phyloP scores from a whole-genome alignment of 768 basidiomycete genomes.

The Pleurotus eryngii region DNA sequence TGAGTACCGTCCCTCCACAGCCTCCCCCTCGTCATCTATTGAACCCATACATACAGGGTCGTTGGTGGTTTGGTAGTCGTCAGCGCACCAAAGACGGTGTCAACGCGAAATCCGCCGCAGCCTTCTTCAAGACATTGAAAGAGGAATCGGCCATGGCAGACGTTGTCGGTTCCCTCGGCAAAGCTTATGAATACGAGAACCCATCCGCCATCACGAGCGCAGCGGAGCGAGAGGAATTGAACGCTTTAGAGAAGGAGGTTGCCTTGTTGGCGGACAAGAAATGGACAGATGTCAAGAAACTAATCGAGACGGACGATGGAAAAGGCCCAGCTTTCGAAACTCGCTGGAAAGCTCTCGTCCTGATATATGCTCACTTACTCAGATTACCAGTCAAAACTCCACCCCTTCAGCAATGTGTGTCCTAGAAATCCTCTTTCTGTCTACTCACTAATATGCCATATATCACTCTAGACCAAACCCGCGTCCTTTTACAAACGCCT shows the following conservation, averaged over 20 bases:
- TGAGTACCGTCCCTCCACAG: slow-evolving; percentile 23
- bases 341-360: slow-evolving; percentile 56
- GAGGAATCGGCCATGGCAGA: slow-evolving; percentile 77
- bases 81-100: slow-evolving; percentile 91
- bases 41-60: slow-evolving; percentile 43
- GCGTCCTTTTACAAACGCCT: slow-evolving; percentile 70
- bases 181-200: slow-evolving; percentile 61
- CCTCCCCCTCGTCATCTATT: not conserved
- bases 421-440: not conserved
- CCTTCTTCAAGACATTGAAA: slow-evolving; percentile 82
- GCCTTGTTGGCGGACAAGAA: slow-evolving; percentile 43
- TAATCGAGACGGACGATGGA: slow-evolving; percentile 24
- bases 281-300: slow-evolving; percentile 49
- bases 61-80: slow-evolving; percentile 97
- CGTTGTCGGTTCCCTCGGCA: slow-evolving; percentile 66
- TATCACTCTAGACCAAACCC: slow-evolving; percentile 55
- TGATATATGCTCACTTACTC: slow-evolving; percentile 85
- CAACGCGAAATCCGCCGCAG: slow-evolving; percentile 73
- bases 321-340: slow-evolving; percentile 32
- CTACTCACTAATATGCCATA: not conserved
- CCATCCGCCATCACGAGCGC: slow-evolving; percentile 25
- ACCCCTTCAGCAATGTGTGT: slow-evolving; percentile 62
- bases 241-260: slow-evolving; percentile 51
- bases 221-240: slow-evolving; percentile 35
- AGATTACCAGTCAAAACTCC: slow-evolving; percentile 55